phyloP scores from a whole-genome alignment of 1,284 basidiomycete species.

The Singerocomus inundabilis region DNA sequence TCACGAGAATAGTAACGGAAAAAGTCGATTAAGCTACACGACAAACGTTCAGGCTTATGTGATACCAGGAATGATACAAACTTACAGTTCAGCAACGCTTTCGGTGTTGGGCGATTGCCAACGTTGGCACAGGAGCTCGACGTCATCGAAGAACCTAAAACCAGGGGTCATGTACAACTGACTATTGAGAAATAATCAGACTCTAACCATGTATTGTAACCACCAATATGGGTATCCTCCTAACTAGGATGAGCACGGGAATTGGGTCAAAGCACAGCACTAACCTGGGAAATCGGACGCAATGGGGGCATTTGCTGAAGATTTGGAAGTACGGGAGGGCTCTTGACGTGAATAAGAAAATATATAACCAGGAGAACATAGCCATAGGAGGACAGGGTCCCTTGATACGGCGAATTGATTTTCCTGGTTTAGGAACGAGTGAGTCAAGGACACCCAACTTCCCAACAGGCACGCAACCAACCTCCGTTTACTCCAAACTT shows the following conservation, averaged over 20 bases:
- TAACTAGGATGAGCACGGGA: constrained; percentile 34
- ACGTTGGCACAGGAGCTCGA: constrained; percentile 84
- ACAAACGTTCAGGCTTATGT: constrained; percentile 11
- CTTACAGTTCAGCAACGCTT: constrained; percentile 88
- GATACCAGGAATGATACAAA: constrained; percentile 14
- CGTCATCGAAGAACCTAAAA: constrained; percentile 93
- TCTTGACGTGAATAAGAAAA: constrained; percentile 96
- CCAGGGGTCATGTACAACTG: background rate
- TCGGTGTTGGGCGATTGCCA: constrained; percentile 96
- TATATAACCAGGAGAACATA: constrained; percentile 98
- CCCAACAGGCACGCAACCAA: constrained; percentile 32
- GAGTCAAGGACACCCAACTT: background rate
- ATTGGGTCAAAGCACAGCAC: constrained; percentile 6
- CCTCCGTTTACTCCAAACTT: constrained; percentile 98
- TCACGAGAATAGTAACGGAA: constrained; percentile 96
- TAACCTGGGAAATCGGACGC: constrained; percentile 72
- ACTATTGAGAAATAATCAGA: background rate
- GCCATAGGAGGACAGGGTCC: constrained; percentile 95
- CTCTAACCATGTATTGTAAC: constrained; percentile 76
- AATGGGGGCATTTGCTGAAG: constrained; percentile 86
- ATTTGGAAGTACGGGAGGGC: constrained; percentile 90
- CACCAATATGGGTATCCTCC: constrained; percentile 86
- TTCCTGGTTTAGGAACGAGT: constrained; percentile 53
- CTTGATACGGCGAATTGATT: constrained; percentile 98
- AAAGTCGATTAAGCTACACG: constrained; percentile 85